Evolutionary conservation across 2,329 filamentous ascomycete genomes (phyloP), one percentile per base, ranked within the genome.

Genomic region (Acrodontium crateriforme): DNA sequence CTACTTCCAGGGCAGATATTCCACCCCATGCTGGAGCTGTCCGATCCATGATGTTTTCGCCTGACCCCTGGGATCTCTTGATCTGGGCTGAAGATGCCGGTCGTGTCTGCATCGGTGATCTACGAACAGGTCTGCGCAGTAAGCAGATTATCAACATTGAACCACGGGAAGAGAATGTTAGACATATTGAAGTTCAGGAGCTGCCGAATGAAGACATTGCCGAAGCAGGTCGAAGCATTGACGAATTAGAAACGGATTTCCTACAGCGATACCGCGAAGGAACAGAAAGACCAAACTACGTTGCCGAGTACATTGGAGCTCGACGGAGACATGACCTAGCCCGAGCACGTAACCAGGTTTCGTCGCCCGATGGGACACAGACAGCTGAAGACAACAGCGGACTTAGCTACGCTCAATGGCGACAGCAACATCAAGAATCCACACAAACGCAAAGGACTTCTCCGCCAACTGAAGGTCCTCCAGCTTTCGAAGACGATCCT

Each of bases 51-150:
- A 69, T 78, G 1, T 98, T 98, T 50, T 84, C 81, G 4, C 85
- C 87, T 1, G 79, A 80, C 2, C 82, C 85, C 0, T 87, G 78
- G 63, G 87, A 94, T 49, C 69, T 98, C 11, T 61, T 98, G 21
- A 79, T 91, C 5, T 95, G 89, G 85, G 81, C 84, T 6, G 89
- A 98, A 54, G 81, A 93, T 44, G 76, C 80, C 37, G 79, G 77
- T 3, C 66, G 74, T 31, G 63, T 85, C 10, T 81, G 78, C 19
- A 63, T 87, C 20, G 77, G 77, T 4, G 81, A 89, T 52, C 57
- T 81, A 27, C 68, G 80, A 16, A 69, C 63, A 40, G 70, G 74
- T 13, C 74, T 82, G 36, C 60, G 67, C 25, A 65, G 71, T 28
- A 71, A 75, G 24, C 81, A 89, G 48, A 66, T 78, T 17, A 60